Evolutionary conservation across 768 basidiomycete species (phyloP).

Genomic region (Boletus coccyginus): DNA sequence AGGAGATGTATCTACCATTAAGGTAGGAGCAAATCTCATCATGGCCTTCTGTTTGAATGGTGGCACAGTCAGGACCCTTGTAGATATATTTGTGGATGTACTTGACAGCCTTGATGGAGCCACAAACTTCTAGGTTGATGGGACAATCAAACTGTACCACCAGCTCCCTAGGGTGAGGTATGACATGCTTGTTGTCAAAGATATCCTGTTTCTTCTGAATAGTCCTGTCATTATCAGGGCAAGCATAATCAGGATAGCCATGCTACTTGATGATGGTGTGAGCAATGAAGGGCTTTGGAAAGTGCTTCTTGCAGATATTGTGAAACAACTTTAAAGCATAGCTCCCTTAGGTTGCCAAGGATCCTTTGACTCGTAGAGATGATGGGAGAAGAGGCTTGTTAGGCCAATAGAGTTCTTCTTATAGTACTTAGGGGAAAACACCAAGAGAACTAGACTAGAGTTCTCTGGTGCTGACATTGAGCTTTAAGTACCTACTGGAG

Average conservation of each 20-base stretch:
- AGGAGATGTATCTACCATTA: neutral
- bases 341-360: too few species aligned
- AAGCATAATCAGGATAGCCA: constrained; percentile 40
- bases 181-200: constrained; percentile 27
- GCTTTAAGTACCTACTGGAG: too few species aligned
- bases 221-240: constrained; percentile 34
- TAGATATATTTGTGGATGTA: constrained; percentile 36
- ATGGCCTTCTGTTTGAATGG: neutral
- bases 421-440: too few species aligned
- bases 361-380: too few species aligned
- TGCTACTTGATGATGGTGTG: constrained; percentile 36
- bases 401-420: too few species aligned
- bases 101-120: constrained; percentile 38
- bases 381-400: too few species aligned
- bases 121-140: constrained; percentile 46
- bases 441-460: too few species aligned
- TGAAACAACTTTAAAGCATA: too few species aligned
- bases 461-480: too few species aligned
- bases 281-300: constrained; percentile 38
- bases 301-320: constrained; percentile 36
- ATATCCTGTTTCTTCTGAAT: constrained; percentile 18
- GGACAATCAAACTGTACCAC: constrained; percentile 40
- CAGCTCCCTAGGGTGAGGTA: constrained; percentile 39
- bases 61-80: constrained; percentile 36
- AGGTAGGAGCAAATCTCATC: constrained; percentile 2